Base-by-base conservation (phyloP, 2,329 filamentous ascomycete species). In the Arthroderma sp. region DNA sequence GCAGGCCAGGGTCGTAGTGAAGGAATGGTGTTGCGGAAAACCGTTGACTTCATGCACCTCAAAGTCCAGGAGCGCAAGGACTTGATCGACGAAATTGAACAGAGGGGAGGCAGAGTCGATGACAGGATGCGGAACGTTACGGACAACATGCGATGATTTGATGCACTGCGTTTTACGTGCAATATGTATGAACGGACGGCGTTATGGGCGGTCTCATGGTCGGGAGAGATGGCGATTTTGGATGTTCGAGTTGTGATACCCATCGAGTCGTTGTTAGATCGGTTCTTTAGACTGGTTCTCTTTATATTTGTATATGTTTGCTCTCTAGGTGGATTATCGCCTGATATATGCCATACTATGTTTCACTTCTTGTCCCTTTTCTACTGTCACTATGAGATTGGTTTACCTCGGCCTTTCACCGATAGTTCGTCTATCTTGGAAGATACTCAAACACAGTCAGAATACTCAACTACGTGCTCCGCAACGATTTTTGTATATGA, bases 1-100 rank as follows among this genome's bases (percentile, higher is more conserved):
- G 81, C 88, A 65, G 90, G 90, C 0, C 86, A 91, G 66, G 90
- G 87, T 0, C 83, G 89, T 49, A 93, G 88, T 62, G 90, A 95
- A 70, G 88, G 87, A 28, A 77, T 89, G 17, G 88, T 95, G n/a
- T 77, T 95, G 21, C 82, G 84, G 61, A 80, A 80, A 62, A 86
- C 85, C 0, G 81, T 86, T 31, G 82, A 85, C 13, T 85, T 78
- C 61, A 84, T 87, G 66, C 76, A 76, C 43, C 73, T 82, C 60
- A 76, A 84, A 66, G 70, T 88, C 7, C 73, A 77, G 52, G 79
- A 81, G 67, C 77, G 85, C 17, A 76, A 80, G 56, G 71, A 75
- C 23, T 70, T 88, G 58, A 75, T 87, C 56, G 72, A 77, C 25
- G 74, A 78, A 60, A 77, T 86, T 41, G 81, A 86, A 64, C 76